Base-by-base conservation (phyloP, 179 eudicot genomes). In the Monotropa hypopitys region DNA sequence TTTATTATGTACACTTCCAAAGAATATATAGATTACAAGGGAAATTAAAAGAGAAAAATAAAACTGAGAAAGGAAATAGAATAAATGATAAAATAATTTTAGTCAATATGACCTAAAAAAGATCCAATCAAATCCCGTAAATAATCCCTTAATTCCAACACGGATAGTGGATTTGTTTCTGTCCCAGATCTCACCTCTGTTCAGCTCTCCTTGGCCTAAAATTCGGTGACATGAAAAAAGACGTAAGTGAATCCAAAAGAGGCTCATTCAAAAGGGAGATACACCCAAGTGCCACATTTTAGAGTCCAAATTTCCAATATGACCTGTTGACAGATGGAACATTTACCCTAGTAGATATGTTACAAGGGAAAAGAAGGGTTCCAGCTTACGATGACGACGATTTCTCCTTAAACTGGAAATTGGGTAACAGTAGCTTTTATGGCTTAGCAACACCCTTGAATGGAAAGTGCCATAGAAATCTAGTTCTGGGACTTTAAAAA, bases 271-370 rank as follows among this genome's bases (percentile, higher is more conserved):
- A 42, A 82, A 46, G 30, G 83, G 86, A 40, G 83, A 79, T 23
- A 83, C 26, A 42, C 73, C 73, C 78, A 11, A 83, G 47, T 21
- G 84, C 84, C 42, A 81, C 80, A 43, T 81, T 85, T 75, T 81
- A 83, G 83, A 83, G 84, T 35, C 78, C 86, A 23, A 77, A 77
- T 73, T 84, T 86, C 8, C 81, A 84, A 56, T 77, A 81, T 76
- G 88, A 86, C 32, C 69, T 81, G 32, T 74, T 86, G n/a, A n/a
- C n/a, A n/a, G n/a, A n/a, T n/a, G n/a, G n/a, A n/a, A n/a, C n/a
- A n/a, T n/a, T n/a, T n/a, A n/a, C n/a, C n/a, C n/a, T n/a, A n/a
- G 83, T 79, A 21, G 88, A 86, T 76, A 86, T 81, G 81, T 83
- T 78, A 21, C 78, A 66, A 38, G 77, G 80, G 4, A 38, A 80